These are phyloP conservation scores for Penicillium soppii DNA, from an alignment of 495 filamentous ascomycete genomes.

Conservation along the genomic window DNA sequence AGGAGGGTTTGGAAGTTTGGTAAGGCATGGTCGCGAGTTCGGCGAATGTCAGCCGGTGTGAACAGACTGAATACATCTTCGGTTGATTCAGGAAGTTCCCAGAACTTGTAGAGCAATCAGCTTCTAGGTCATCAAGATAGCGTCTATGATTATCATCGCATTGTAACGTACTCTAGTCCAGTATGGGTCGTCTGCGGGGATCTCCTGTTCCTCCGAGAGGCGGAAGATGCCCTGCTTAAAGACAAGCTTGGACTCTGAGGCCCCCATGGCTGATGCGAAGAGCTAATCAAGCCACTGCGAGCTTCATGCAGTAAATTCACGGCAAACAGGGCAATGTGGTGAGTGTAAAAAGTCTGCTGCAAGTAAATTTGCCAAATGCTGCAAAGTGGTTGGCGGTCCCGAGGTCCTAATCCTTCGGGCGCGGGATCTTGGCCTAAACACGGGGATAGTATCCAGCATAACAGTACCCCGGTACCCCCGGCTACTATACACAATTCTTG, in stretches of 20 bases:
- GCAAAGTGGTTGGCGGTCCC: conserved; percentile 15
- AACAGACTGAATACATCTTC: conserved; percentile 98
- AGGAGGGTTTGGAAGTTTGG: conserved; percentile 92
- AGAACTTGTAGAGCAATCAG: conserved; percentile 63
- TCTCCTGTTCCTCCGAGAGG: conserved; percentile 85
- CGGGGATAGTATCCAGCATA: neutral
- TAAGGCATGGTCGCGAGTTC: conserved; percentile 81
- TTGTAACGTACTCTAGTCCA: conserved; percentile 73
- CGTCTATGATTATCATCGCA: neutral
- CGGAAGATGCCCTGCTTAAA: conserved; percentile 99
- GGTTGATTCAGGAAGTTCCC: conserved; percentile 93
- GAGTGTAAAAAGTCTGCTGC: neutral
- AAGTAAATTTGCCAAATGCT: conserved; percentile 3
- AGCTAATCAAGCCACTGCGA: conserved; percentile 20
- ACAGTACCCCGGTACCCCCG: too few species aligned
- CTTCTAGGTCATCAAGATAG: neutral
- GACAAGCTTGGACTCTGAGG: conserved; percentile 97
- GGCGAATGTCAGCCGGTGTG: conserved; percentile 87
- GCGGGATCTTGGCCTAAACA: conserved; percentile 10
- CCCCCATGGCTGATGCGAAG: conserved; percentile 68
- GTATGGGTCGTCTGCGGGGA: conserved; percentile 85
- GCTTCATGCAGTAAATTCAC: conserved; percentile 29
- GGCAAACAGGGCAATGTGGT: neutral
- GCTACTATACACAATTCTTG: too few species aligned
- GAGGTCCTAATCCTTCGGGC: conserved; percentile 3